Base-by-base conservation (phyloP, 331 rosid species). In the Malus hybrid region DNA sequence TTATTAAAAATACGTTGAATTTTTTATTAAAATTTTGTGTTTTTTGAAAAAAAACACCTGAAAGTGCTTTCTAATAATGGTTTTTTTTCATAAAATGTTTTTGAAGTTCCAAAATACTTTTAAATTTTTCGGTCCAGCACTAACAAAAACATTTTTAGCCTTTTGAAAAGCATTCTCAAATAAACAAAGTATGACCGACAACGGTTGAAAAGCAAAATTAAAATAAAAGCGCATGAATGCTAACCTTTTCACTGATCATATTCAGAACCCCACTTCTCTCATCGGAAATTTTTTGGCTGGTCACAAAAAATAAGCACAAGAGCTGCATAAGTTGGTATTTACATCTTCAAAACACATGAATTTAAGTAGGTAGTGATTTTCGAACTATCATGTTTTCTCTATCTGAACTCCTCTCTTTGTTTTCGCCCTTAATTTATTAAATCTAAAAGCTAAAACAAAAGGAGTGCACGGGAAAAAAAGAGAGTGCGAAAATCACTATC, bases 231-330 rank as follows among this genome's bases (percentile, higher is more conserved):
- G 69, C 29, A 14, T 42, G 64, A 71, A 73, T 70, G 4, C 80
- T 59, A 52, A 88, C 93, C 86, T 88, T 88, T 72, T 84, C 90
- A 3, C 77, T 65, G 73, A 87, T 82, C 85, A 88, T 79, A 7
- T 70, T 84, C 79, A 88, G 81, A 65, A 87, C 72, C 63, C 82
- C 85, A 56, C 75, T 70, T 72, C 85, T 86, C 69, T 70, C 80
- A 46, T 82, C 78, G 19, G 61, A 18, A 34, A 73, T 82, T 55
- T 72, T 71, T 55, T 85, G 88, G 83, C 90, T 90, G 90, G 24
- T 71, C 13, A 75, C 29, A 44, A 5, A 42, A 77, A 46, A n/a
- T 19, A 46, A 46, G 61, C 24, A 69, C 11, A 69, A 9, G 52
- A 10, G 52, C 52, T n/a, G 6, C 44, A 36, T 36, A 36, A 36